These are phyloP conservation scores for Astraeus odoratus DNA, from an alignment of 768 basidiomycete genomes.

Conservation along the genomic window DNA sequence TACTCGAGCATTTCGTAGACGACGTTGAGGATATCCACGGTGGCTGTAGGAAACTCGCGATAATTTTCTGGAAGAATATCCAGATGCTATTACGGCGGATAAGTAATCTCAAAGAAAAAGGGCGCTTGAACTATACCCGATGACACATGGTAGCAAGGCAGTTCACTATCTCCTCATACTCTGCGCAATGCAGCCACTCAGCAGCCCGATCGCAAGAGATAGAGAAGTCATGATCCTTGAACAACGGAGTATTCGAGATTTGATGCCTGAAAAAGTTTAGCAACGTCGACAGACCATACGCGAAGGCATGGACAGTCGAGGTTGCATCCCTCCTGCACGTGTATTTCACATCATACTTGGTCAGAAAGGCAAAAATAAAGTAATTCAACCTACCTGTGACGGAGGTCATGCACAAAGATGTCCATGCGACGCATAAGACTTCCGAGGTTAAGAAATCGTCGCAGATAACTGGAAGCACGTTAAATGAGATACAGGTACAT, in stretches of 20 bases:
- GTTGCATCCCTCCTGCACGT: constrained; percentile 37
- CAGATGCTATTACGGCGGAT: constrained; percentile 21
- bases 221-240: constrained; percentile 13
- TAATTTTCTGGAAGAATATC: constrained; percentile 33
- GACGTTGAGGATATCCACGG: constrained; percentile 48
- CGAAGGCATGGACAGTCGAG: constrained; percentile 58
- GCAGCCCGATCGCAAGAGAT: constrained; percentile 28
- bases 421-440: constrained; percentile 64
- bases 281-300: constrained; percentile 54
- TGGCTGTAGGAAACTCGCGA: constrained; percentile 34
- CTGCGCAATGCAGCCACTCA: constrained; percentile 45
- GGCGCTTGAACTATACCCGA: constrained; percentile 37
- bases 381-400: constrained; percentile 37
- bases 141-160: constrained; percentile 54
- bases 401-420: constrained; percentile 38
- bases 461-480: constrained; percentile 38
- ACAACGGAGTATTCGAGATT: constrained; percentile 36
- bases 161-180: constrained; percentile 41
- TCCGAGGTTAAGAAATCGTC: constrained; percentile 63
- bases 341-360: constrained; percentile 3
- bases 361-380: not conserved
- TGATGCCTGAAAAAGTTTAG: constrained; percentile 44
- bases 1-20: constrained; percentile 51
- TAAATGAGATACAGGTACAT: constrained; percentile 1
- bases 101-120: not conserved